phyloP scores from a whole-genome alignment of 2,329 filamentous ascomycete species.

The Tolypocladium nubicola region DNA sequence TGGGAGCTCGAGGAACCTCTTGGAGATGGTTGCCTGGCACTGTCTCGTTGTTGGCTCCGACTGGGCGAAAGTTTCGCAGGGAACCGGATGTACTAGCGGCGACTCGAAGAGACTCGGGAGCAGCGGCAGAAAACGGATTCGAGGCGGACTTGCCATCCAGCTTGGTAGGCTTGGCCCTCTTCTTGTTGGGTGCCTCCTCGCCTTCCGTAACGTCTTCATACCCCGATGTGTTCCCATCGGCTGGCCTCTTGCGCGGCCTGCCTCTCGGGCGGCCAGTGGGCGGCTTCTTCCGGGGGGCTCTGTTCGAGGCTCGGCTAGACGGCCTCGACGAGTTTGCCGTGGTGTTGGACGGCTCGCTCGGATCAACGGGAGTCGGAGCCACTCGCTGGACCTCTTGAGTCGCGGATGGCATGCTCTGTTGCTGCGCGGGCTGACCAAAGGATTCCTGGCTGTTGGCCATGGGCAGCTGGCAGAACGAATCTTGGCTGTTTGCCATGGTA shows the following conservation, averaged over 20 bases:
- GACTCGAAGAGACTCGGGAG: slow-evolving; percentile 74
- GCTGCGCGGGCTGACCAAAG: slow-evolving; percentile 9
- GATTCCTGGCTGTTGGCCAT: slow-evolving; percentile 14
- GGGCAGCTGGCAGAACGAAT: neutral
- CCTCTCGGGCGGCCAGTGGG: slow-evolving; percentile 46
- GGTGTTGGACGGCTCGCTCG: slow-evolving; percentile 7
- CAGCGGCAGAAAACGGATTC: slow-evolving; percentile 63
- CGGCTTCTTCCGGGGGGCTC: slow-evolving; percentile 23
- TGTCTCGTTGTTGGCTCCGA: slow-evolving; percentile 39
- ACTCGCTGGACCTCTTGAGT: slow-evolving; percentile 21
- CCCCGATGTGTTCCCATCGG: slow-evolving; percentile 59
- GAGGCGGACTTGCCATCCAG: slow-evolving; percentile 58
- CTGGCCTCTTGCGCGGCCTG: slow-evolving; percentile 42
- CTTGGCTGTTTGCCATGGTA: neutral
- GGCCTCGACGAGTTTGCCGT: slow-evolving; percentile 38
- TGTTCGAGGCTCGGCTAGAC: slow-evolving; percentile 48
- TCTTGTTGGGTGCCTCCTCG: slow-evolving; percentile 47
- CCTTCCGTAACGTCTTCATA: slow-evolving; percentile 57
- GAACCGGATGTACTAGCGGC: slow-evolving; percentile 85
- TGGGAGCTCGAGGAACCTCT: slow-evolving; percentile 65
- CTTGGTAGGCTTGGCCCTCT: slow-evolving; percentile 69
- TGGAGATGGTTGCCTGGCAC: slow-evolving; percentile 46
- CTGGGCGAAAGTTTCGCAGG: slow-evolving; percentile 71
- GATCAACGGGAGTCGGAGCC: slow-evolving; percentile 22
- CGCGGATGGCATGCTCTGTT: slow-evolving; percentile 4